Conservation (phyloP, 176 grass and related monocot genomes). For the Pontederia crassipes region DNA sequence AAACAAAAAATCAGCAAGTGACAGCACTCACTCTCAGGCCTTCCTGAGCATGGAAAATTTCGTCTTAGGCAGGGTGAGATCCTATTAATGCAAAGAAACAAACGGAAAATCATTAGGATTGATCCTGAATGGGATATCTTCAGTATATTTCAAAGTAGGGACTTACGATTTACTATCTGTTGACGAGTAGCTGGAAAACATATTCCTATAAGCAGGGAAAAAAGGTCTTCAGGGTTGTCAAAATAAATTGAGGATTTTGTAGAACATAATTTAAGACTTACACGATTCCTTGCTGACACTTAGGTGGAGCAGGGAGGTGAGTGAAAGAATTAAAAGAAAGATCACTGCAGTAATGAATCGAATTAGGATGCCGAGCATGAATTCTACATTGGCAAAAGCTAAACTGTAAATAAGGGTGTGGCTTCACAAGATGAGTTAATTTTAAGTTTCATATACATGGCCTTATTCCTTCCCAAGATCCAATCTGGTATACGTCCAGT, state of each 20-base stretch:
- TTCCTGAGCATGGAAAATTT: not conserved
- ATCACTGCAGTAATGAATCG: not conserved
- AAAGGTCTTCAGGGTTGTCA: not conserved
- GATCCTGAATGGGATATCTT: too few relatives aligned
- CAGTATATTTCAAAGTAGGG: not conserved
- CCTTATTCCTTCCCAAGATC: slow-evolving; percentile 4
- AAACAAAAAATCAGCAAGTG: too few relatives aligned
- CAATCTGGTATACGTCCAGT: slow-evolving; percentile 6
- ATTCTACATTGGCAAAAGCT: too few relatives aligned
- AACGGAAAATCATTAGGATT: too few relatives aligned
- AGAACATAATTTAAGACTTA: not conserved
- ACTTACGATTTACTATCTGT: slow-evolving; percentile 1
- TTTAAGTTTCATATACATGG: not conserved
- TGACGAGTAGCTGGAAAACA: slow-evolving; percentile 10
- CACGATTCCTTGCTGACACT: slow-evolving; percentile 1
- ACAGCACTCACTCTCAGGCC: not conserved
- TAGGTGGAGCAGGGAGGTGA: not conserved
- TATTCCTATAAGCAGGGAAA: slow-evolving; percentile 8
- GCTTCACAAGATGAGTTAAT: too few relatives aligned
- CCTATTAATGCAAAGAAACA: not conserved
- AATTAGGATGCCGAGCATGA: too few relatives aligned
- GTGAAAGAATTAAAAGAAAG: slow-evolving; percentile 12
- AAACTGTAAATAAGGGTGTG: too few relatives aligned
- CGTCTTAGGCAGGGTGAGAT: not conserved
- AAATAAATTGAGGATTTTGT: not conserved